Evolutionary conservation across 192 early-diverging fungal genomes (phyloP).

Genomic region (Linnemannia elongata): DNA sequence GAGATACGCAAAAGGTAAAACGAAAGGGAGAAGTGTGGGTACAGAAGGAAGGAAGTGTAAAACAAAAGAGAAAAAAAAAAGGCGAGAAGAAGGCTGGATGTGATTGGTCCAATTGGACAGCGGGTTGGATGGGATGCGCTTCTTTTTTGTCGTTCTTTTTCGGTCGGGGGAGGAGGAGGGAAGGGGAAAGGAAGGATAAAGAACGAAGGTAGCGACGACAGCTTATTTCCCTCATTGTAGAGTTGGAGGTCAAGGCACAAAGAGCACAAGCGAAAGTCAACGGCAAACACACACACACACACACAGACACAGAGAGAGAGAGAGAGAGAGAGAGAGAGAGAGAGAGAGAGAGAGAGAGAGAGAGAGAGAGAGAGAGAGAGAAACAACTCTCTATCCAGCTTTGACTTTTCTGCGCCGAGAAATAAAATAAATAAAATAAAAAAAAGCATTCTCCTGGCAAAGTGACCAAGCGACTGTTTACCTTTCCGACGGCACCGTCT

Average conservation of each 20-base stretch:
- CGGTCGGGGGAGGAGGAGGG: neutral
- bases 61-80: neutral
- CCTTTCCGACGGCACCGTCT: slow-evolving; percentile 29
- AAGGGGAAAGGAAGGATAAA: neutral
- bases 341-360: no score
- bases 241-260: neutral
- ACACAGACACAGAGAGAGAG: no score
- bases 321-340: no score
- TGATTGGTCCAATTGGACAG: slow-evolving; percentile 5
- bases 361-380: no score
- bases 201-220: no score
- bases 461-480: slow-evolving; percentile 2
- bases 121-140: slow-evolving; percentile 1
- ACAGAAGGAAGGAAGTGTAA: neutral
- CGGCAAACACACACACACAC: no score
- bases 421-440: neutral
- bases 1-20: slow-evolving; percentile 2
- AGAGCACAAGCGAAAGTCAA: neutral
- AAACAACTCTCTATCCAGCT: neutral
- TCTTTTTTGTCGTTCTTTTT: slow-evolving; percentile 12
- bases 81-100: neutral
- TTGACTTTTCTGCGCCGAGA: neutral
- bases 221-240: neutral
- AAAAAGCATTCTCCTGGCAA: neutral
- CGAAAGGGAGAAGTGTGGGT: neutral